phyloP scores from a whole-genome alignment of 768 basidiomycete genomes.

The Rhizopogon sp. region DNA sequence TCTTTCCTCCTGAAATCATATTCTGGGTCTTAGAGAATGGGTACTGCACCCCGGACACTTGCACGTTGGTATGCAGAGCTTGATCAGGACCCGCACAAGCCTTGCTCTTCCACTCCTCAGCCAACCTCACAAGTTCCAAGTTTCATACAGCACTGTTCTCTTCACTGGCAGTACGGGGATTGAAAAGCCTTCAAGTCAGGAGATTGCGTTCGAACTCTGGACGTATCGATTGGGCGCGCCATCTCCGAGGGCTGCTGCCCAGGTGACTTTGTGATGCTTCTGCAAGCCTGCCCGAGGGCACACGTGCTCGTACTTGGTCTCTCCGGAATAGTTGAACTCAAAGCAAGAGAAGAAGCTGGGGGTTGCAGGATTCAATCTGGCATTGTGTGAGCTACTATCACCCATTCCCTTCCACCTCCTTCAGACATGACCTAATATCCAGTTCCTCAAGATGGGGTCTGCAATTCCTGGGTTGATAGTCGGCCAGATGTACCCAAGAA shows the following conservation, averaged over 20 bases:
- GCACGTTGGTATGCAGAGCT: constrained; percentile 19
- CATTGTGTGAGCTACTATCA: constrained; percentile 34
- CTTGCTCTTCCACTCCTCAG: constrained; percentile 21
- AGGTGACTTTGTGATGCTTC: not conserved
- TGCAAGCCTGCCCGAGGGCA: constrained; percentile 16
- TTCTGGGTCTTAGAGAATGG: constrained; percentile 16
- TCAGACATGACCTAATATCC: constrained; percentile 32
- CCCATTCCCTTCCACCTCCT: constrained; percentile 40
- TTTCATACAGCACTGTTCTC: constrained; percentile 15
- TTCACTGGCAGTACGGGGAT: constrained; percentile 9
- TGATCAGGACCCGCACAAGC: constrained; percentile 25
- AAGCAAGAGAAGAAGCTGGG: constrained; percentile 12
- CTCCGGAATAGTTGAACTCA: constrained; percentile 13
- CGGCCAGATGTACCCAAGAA: constrained; percentile 20
- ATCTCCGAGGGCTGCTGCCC: not conserved
- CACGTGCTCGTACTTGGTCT: constrained; percentile 21
- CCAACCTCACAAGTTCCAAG: constrained; percentile 1
- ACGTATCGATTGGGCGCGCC: too few species aligned
- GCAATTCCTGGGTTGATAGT: not conserved
- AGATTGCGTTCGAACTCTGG: not conserved
- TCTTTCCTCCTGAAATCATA: constrained; percentile 20
- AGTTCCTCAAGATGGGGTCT: constrained; percentile 20
- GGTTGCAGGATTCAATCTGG: constrained; percentile 18
- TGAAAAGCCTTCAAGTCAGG: not conserved
- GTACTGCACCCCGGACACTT: constrained; percentile 22